Percentiles rank a stretch among this genome's conserved stretches.
These are phyloP conservation scores for Kokia cookei DNA, from an alignment of 441 rosid species.

Conservation along the genomic window DNA sequence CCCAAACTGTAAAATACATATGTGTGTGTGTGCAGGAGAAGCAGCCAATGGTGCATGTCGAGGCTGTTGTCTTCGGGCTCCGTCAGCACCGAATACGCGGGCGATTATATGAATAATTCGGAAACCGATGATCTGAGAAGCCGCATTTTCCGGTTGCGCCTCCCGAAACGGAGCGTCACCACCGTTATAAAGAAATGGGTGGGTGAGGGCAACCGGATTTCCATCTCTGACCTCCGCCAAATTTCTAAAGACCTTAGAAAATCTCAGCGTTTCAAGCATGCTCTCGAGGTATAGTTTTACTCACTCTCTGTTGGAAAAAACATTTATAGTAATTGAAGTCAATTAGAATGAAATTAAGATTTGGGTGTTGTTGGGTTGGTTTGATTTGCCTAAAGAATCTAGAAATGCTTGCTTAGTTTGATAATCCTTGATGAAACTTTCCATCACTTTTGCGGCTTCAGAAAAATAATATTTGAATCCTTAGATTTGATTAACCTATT, in stretches of 20 bases:
- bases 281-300: slow-evolving; percentile 58
- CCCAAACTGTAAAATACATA: neutral
- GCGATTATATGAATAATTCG: slow-evolving; percentile 25
- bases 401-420: neutral
- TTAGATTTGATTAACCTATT: neutral
- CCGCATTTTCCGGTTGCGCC: slow-evolving; percentile 67
- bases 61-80: slow-evolving; percentile 45
- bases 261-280: slow-evolving; percentile 76
- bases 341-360: neutral
- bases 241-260: slow-evolving; percentile 66
- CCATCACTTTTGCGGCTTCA: neutral
- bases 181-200: slow-evolving; percentile 77
- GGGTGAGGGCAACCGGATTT: slow-evolving; percentile 57
- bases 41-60: slow-evolving; percentile 14
- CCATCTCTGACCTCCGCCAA: slow-evolving; percentile 58
- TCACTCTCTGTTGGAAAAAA: neutral
- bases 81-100: slow-evolving; percentile 22
- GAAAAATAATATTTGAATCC: neutral
- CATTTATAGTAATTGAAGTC: neutral
- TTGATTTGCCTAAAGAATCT: neutral
- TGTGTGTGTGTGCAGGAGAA: slow-evolving; percentile 16
- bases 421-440: neutral
- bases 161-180: slow-evolving; percentile 79
- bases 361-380: neutral
- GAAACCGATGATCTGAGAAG: slow-evolving; percentile 59